phyloP scores from a whole-genome alignment of 1,284 basidiomycete genomes.

The Psilocybe mexicana region DNA sequence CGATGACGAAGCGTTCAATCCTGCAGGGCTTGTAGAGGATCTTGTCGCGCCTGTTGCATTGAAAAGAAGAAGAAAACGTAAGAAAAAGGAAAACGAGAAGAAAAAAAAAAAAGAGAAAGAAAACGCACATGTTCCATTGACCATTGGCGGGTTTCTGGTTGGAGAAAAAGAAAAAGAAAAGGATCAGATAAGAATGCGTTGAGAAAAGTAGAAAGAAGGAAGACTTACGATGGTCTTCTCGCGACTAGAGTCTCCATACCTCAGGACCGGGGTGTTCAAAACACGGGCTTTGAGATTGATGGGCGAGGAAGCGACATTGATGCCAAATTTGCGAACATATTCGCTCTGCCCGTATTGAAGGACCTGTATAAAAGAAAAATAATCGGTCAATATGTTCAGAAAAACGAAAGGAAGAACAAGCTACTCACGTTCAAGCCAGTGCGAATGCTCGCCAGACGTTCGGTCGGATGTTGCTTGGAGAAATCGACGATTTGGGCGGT shows the following conservation, averaged over 20 bases:
- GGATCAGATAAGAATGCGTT: neutral
- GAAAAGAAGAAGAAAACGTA: no score
- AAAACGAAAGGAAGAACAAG: neutral
- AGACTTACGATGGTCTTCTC: conserved; percentile 49
- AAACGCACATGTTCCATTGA: conserved; percentile 65
- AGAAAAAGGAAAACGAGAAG: neutral
- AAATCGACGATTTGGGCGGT: conserved; percentile 67
- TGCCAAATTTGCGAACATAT: conserved; percentile 68
- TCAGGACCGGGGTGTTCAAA: conserved; percentile 58
- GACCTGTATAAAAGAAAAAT: conserved; percentile 39
- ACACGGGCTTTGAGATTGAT: conserved; percentile 60
- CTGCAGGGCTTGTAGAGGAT: conserved; percentile 41
- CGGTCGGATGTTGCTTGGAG: conserved; percentile 62
- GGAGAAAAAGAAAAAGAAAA: neutral
- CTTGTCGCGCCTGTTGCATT: conserved; percentile 18
- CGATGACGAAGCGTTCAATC: conserved; percentile 58
- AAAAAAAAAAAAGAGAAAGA: conserved; percentile 28
- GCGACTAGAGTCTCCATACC: conserved; percentile 49
- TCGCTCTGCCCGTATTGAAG: conserved; percentile 71
- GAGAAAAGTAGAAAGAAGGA: conserved; percentile 27
- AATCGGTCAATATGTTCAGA: conserved; percentile 15
- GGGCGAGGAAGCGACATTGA: conserved; percentile 50
- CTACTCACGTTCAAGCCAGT: conserved; percentile 45
- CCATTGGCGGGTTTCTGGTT: conserved; percentile 58
- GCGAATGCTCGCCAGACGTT: conserved; percentile 57